These are phyloP conservation scores for Candida chilensis DNA, from an alignment of 805 yeast species.

Conservation along the genomic window DNA sequence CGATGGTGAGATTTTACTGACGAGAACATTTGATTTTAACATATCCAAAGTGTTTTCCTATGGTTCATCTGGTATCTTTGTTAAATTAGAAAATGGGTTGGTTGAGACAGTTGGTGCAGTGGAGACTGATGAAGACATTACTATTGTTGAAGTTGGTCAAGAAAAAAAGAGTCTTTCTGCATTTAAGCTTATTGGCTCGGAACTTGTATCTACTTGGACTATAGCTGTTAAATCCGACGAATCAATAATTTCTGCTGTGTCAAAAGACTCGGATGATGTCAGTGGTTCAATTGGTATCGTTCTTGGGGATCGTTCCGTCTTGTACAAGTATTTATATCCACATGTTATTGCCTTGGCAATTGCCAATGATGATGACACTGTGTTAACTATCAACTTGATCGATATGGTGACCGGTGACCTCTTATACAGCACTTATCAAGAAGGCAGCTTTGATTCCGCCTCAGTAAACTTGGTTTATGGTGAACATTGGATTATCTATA, in stretches of 20 bases:
- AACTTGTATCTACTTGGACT: not conserved
- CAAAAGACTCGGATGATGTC: slow-evolving; percentile 26
- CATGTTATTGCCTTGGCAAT: slow-evolving; percentile 49
- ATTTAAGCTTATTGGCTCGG: not conserved
- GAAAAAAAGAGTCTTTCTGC: no score
- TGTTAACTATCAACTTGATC: slow-evolving; percentile 41
- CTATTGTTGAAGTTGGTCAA: no score
- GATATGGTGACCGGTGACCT: slow-evolving; percentile 67
- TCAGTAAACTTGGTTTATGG: slow-evolving; percentile 52
- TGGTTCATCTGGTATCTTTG: not conserved
- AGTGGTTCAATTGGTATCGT: slow-evolving; percentile 58
- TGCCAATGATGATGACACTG: slow-evolving; percentile 10
- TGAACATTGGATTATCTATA: slow-evolving; percentile 77
- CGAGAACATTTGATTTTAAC: not conserved
- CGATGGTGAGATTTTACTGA: slow-evolving; percentile 12
- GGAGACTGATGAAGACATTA: no score
- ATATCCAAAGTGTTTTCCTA: no score
- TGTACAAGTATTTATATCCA: slow-evolving; percentile 80
- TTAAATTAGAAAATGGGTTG: not conserved
- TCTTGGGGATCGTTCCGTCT: slow-evolving; percentile 58
- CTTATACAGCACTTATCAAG: slow-evolving; percentile 33
- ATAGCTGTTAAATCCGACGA: slow-evolving; percentile 10
- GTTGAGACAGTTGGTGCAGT: no score
- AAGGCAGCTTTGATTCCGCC: slow-evolving; percentile 23
- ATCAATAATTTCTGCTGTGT: slow-evolving; percentile 25